These are phyloP conservation scores for Remersonia thermophila DNA, from an alignment of 2,329 filamentous ascomycete species.

Conservation along the genomic window DNA sequence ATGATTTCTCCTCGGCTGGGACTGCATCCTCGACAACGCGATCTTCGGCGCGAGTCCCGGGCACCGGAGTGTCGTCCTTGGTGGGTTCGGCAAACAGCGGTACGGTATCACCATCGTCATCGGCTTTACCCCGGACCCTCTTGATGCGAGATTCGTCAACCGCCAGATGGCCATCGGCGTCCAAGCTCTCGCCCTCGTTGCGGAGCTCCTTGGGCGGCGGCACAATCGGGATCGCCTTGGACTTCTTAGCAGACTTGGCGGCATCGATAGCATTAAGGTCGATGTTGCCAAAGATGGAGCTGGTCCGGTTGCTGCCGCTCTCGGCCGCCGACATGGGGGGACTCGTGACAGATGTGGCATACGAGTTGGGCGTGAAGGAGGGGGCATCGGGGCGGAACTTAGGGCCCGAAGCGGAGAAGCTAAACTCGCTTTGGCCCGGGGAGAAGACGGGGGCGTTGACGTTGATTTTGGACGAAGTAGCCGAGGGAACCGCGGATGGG, in stretches of 20 bases:
- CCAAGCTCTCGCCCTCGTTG: conserved; percentile 26
- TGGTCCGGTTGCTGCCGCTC: conserved; percentile 26
- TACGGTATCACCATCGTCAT: conserved; percentile 55
- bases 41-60: conserved; percentile 14
- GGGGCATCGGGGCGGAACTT: conserved; percentile 68
- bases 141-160: conserved; percentile 63
- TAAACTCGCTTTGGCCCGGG: conserved; percentile 53
- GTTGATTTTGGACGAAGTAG: conserved; percentile 46
- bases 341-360: conserved; percentile 37
- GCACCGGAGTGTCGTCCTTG: conserved; percentile 21
- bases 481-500: conserved; percentile 13
- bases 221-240: conserved; percentile 75
- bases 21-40: conserved; percentile 22
- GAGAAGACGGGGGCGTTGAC: conserved; percentile 59
- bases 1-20: conserved; percentile 19
- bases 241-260: conserved; percentile 54
- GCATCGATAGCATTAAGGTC: conserved; percentile 49
- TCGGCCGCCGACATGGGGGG: conserved; percentile 33
- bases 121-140: conserved; percentile 52
- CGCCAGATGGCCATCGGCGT: conserved; percentile 46
- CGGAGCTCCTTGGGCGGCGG: conserved; percentile 40
- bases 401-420: conserved; percentile 52
- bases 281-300: conserved; percentile 59
- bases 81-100: conserved; percentile 57
- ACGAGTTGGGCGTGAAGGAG: conserved; percentile 53